Conservation (phyloP, 768 basidiomycete species). For the Lentinula raphanica region DNA sequence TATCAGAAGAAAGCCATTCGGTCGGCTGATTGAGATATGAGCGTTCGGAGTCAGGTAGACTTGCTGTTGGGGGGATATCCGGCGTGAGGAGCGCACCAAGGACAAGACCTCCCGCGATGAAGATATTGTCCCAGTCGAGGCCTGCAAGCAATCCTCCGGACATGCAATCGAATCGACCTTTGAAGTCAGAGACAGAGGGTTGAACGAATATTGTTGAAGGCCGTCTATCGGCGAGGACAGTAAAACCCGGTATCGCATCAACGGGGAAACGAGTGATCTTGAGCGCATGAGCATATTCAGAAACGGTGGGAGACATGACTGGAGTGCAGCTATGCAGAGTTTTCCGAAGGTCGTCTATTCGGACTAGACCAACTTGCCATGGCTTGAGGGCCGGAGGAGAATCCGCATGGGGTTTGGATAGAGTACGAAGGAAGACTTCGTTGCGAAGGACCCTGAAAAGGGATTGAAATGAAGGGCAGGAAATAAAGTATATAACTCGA, state of each 20-base stretch:
- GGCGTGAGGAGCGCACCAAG: slow-evolving; percentile 13
- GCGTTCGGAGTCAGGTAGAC: background rate
- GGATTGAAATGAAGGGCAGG: background rate
- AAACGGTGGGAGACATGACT: background rate
- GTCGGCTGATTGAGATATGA: background rate
- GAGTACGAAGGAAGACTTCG: slow-evolving; percentile 10
- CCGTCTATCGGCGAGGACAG: slow-evolving; percentile 9
- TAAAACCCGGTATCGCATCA: slow-evolving; percentile 11
- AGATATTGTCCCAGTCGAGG: slow-evolving; percentile 14
- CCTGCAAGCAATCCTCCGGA: slow-evolving; percentile 11
- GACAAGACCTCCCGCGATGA: slow-evolving; percentile 14
- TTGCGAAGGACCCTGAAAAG: slow-evolving; percentile 12
- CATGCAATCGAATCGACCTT: slow-evolving; percentile 10
- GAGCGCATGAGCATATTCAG: slow-evolving; percentile 1
- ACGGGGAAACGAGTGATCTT: background rate
- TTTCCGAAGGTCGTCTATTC: slow-evolving; percentile 4
- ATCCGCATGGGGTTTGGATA: slow-evolving; percentile 6
- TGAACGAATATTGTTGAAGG: slow-evolving; percentile 6
- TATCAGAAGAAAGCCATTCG: slow-evolving; percentile 14
- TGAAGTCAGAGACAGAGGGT: slow-evolving; percentile 9
- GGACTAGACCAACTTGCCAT: slow-evolving; percentile 12
- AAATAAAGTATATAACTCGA: background rate
- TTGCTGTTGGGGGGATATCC: background rate
- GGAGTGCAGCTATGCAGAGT: background rate
- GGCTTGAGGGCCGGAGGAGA: background rate